Conservation (phyloP, 495 filamentous ascomycete genomes). For the Podospora didyma region DNA sequence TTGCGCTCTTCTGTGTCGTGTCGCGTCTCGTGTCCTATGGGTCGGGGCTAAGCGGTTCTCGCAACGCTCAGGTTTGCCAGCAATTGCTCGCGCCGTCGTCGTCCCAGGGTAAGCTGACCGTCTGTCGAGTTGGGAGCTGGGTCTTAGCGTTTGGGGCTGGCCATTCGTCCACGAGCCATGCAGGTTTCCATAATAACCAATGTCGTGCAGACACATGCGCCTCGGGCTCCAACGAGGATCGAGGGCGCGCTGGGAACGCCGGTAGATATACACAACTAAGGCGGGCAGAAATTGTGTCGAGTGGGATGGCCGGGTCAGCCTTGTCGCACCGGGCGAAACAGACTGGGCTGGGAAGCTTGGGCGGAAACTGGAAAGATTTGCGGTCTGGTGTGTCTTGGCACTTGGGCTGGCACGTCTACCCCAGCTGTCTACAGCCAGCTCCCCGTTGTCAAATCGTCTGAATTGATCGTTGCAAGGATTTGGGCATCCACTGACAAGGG, state of each 20-base stretch:
- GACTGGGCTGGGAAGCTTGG: slow-evolving; percentile 11
- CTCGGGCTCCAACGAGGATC: slow-evolving; percentile 22
- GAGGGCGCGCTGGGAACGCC: neutral
- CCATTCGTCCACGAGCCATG: slow-evolving; percentile 27
- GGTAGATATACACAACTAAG: neutral
- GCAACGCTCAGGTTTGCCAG: neutral
- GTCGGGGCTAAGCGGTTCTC: neutral
- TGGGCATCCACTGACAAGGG: slow-evolving; percentile 2
- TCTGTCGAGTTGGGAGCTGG: neutral
- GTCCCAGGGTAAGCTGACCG: neutral
- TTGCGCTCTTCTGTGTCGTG: neutral
- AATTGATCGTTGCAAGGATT: slow-evolving; percentile 2
- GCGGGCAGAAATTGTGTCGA: neutral
- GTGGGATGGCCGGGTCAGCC: neutral
- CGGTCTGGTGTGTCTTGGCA: slow-evolving; percentile 9
- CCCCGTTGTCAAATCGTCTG: neutral
- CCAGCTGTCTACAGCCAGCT: neutral
- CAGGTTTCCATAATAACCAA: slow-evolving; percentile 39
- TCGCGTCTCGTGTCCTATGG: neutral
- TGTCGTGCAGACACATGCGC: slow-evolving; percentile 45
- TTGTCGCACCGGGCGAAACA: neutral
- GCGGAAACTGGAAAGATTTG: slow-evolving; percentile 16
- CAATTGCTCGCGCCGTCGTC: neutral
- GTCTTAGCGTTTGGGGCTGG: slow-evolving; percentile 1
- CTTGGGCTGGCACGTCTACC: neutral